phyloP scores from a whole-genome alignment of 2,329 filamentous ascomycete genomes.

The Ophiostoma himal-ulmi region DNA sequence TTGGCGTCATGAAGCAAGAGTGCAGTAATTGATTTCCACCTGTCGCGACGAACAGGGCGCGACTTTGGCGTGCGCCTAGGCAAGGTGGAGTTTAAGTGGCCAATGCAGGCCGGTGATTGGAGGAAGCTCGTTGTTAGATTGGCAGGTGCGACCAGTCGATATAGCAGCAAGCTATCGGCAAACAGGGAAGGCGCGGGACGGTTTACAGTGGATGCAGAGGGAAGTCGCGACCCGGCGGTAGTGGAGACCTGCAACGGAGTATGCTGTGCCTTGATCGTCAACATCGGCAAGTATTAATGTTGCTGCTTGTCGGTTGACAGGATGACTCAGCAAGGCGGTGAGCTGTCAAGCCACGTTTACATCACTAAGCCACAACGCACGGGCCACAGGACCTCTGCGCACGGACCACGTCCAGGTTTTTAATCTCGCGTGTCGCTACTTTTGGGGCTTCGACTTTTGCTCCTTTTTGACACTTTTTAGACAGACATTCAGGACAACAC shows the following conservation, averaged over 20 bases:
- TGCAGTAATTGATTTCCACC: background rate
- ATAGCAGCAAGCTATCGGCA: background rate
- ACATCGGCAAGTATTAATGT: background rate
- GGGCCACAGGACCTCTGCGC: too few species aligned
- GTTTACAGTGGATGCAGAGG: constrained; percentile 3
- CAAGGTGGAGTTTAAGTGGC: background rate
- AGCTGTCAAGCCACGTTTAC: too few species aligned
- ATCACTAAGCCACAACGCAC: too few species aligned
- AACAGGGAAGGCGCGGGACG: constrained; percentile 7
- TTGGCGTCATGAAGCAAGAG: constrained; percentile 12
- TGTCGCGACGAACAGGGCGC: constrained; percentile 11
- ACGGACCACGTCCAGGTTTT: too few species aligned
- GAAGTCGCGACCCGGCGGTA: background rate
- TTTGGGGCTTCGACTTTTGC: too few species aligned
- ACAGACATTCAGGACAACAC: too few species aligned
- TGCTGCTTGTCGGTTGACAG: too few species aligned
- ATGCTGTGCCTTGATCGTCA: background rate
- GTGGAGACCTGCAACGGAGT: background rate
- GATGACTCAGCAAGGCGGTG: too few species aligned
- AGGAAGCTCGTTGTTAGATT: background rate
- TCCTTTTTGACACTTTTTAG: too few species aligned
- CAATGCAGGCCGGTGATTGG: constrained; percentile 12
- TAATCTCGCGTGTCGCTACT: too few species aligned
- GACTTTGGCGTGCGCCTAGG: background rate
- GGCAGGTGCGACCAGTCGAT: background rate